phyloP scores from a whole-genome alignment of 495 filamentous ascomycete species.

The Rusavskia elegans region DNA sequence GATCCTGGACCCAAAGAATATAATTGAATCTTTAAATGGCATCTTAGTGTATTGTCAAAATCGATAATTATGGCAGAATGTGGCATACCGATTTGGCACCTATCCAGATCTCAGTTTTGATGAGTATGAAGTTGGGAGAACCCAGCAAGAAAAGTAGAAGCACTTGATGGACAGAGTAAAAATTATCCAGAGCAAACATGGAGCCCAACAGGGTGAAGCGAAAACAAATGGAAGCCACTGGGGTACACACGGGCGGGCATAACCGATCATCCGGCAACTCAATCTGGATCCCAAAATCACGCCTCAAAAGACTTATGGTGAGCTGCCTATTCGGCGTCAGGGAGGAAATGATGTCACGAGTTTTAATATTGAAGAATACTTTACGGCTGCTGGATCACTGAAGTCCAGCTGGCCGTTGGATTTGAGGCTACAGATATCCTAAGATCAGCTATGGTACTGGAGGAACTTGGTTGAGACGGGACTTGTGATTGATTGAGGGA shows the following conservation, averaged over 20 bases:
- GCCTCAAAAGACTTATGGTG: conserved; percentile 59
- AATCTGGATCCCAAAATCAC: conserved; percentile 58
- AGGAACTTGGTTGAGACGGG: too few relatives aligned
- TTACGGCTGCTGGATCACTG: conserved; percentile 56
- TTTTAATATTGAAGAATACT: conserved; percentile 23
- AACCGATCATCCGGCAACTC: conserved; percentile 62
- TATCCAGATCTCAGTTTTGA: conserved; percentile 10
- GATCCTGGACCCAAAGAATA: conserved; percentile 72
- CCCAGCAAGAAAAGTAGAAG: too few relatives aligned
- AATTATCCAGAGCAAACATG: not conserved
- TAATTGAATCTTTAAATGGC: conserved; percentile 53
- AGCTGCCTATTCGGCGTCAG: conserved; percentile 39
- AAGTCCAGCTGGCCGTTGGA: conserved; percentile 63
- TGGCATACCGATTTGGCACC: conserved; percentile 48
- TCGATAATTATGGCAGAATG: too few relatives aligned
- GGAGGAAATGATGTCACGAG: not conserved
- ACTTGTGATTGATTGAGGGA: too few relatives aligned
- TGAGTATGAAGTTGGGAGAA: not conserved
- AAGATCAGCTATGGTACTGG: not conserved
- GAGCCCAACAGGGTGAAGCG: not conserved
- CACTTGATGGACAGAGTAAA: not conserved
- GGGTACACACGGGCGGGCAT: conserved; percentile 62
- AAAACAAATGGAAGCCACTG: not conserved
- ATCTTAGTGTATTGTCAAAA: not conserved
- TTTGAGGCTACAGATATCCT: conserved; percentile 28